Conservation (phyloP, 2,329 filamentous ascomycete species). For the Fusarium nodosum region DNA sequence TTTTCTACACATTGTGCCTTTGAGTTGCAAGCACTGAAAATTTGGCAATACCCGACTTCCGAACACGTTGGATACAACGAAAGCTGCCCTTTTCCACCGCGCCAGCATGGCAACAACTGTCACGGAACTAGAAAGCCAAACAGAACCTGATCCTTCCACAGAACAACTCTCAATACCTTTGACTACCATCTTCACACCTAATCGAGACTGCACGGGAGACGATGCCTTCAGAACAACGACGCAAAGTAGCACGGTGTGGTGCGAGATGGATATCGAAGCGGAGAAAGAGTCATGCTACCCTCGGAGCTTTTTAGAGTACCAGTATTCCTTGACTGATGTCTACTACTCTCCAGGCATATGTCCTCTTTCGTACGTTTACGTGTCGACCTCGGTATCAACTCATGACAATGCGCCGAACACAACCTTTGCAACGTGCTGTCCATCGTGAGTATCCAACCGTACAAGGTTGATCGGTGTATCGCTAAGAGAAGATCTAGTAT, state of each 20-base stretch:
- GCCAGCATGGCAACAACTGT: too few species aligned
- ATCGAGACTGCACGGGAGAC: background rate
- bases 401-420: background rate
- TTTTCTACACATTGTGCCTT: background rate
- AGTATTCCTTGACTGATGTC: accelerated
- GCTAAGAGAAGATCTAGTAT: background rate
- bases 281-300: background rate
- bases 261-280: background rate
- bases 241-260: accelerated
- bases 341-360: background rate
- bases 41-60: too few species aligned
- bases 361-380: background rate
- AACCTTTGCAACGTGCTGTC: background rate
- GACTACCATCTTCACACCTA: background rate
- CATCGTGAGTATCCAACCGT: background rate
- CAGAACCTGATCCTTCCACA: background rate
- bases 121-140: too few species aligned
- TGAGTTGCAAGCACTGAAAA: background rate
- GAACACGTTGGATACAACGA: too few species aligned
- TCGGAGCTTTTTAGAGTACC: background rate
- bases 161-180: background rate
- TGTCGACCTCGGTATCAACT: background rate
- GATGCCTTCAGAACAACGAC: background rate
- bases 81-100: too few species aligned
- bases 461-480: accelerated